Evolutionary conservation across 1,139 yeast species (phyloP), one percentile per base, ranked within the genome.

Genomic region (Wickerhamiella pararugosa): DNA sequence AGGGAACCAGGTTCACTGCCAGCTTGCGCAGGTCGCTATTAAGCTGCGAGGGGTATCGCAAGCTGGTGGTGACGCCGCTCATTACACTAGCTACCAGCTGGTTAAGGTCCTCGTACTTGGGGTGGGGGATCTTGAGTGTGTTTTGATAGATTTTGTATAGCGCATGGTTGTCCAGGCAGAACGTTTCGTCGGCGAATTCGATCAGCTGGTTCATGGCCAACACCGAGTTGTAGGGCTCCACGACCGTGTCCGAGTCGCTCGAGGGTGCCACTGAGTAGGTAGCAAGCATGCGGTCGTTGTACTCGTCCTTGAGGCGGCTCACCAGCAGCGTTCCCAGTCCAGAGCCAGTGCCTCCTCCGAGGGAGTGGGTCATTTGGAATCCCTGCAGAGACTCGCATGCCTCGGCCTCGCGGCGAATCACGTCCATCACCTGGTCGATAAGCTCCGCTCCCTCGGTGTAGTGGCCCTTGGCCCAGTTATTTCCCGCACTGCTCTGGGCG

Each of bases 401-500:
- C 51, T 66, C 70, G n/a, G 67, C 68, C 51, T 66, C 71, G 32
- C 70, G 60, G 29, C 71, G 61, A 29, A 66, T 60, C 25, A 63
- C 67, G 45, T 66, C 70, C 58, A 66, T 56, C 25, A 66, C 69
- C n/a, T 64, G 53, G 46, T 66, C 71, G 48, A 66, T 59, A 38
- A 66, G 55, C 51, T 66, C 70, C 5, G 69, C 69, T 30, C 70
- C 70, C 48, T 66, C 70, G 21, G 70, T 66, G 55, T 66, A 66
- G 52, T 60, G 64, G 33, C 70, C 70, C 53, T 66, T 66, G 46
- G 70, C 70, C 71, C 71, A 66, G 53, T 65, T 66, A 55, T 66
- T 66, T n/a, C 70, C 70, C 6, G 70, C 70, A 32, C 70, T 68
- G 39, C 64, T 57, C 47, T 64, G 63, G 27, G 70, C 71, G 33